Base-by-base conservation (phyloP, 805 yeast species). In the Komagataella populi region DNA sequence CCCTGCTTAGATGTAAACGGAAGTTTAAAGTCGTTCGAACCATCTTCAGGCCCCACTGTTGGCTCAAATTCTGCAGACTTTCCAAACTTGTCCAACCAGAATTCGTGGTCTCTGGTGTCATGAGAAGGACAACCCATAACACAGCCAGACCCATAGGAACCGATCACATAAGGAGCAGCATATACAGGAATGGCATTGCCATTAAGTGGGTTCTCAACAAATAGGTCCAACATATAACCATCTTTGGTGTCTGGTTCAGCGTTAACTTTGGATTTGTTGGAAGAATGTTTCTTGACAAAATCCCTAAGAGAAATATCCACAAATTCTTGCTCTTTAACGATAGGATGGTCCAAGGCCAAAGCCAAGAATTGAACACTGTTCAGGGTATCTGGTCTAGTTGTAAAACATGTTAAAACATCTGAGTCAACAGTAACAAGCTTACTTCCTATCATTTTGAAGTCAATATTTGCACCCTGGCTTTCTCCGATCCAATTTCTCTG, bases 111-210 rank as follows among this genome's bases (percentile, higher is more conserved):
- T 54, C 98, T 74, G 47, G 71, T 70, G 64, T 93, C 98, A 64
- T 90, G 97, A 0, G 85, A 96, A 2, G 99, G 99, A 59, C 95
- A 87, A 1, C 99, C 99, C 98, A 93, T 91, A 0, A 91, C 98
- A 0, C 96, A 96, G 45, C 96, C 96, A 52, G 80, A 80, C 0
- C 97, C 97, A 61, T 91, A 91, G 3, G 76, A 69, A 3, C 85
- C 81, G 43, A 91, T 63, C 0, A 91, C 98, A 64, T 90, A 93
- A 0, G 96, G 96, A 0, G 98, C 96, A 2, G 76, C 90, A 68
- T 77, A 93, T 0, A 91, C 80, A 0, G 97, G 97, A 4, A 91
- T 53, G 51, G 53, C 0, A 63, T 51, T 2, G 64, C 61, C 63
- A 39, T 67, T 14, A 1, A 90, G 65, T 1, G 99, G 99, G 54